A percentile compares a stretch with the other conserved stretches of the same genome.
These are phyloP conservation scores for Verticillium alfalfae DNA, from an alignment of 2,329 filamentous ascomycete genomes.

Conservation along the genomic window DNA sequence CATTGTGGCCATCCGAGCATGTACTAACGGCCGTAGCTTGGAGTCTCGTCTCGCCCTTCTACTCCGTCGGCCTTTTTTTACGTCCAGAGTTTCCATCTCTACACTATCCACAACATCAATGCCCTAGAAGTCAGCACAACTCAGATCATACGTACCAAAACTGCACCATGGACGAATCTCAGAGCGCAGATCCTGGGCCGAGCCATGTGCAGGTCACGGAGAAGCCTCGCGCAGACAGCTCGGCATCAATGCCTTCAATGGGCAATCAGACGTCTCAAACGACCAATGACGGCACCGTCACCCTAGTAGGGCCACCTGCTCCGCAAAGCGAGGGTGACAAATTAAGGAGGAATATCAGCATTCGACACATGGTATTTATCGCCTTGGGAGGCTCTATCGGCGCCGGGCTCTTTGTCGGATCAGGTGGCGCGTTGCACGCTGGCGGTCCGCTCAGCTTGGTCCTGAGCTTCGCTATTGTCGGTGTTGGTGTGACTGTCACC, in stretches of 20 bases:
- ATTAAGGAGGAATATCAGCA: slow-evolving; percentile 20
- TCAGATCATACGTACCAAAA: not conserved
- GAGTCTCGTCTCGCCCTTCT: no score
- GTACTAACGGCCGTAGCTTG: not conserved
- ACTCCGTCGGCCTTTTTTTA: no score
- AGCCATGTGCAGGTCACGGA: not conserved
- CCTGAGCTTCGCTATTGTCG: slow-evolving; percentile 23
- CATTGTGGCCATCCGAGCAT: not conserved
- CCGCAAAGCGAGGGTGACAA: slow-evolving; percentile 4
- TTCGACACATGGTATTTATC: slow-evolving; percentile 27
- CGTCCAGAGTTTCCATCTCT: not conserved
- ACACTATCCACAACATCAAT: not conserved
- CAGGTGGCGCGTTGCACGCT: slow-evolving; percentile 20
- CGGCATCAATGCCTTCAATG: not conserved
- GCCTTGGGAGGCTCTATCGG: slow-evolving; percentile 28
- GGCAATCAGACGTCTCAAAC: no score
- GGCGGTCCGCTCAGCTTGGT: slow-evolving; percentile 24
- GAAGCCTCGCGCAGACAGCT: not conserved
- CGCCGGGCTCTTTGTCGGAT: slow-evolving; percentile 27
- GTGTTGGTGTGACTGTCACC: slow-evolving; percentile 23
- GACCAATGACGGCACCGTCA: not conserved
- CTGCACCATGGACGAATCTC: not conserved
- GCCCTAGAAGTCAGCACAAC: not conserved
- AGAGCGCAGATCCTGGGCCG: not conserved
- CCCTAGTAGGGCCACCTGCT: not conserved